A percentile compares a stretch with the other conserved stretches of the same genome.
Evolutionary conservation across 352 stramenopile genomes (phyloP).

Genomic region (Phytophthora foliorum): DNA sequence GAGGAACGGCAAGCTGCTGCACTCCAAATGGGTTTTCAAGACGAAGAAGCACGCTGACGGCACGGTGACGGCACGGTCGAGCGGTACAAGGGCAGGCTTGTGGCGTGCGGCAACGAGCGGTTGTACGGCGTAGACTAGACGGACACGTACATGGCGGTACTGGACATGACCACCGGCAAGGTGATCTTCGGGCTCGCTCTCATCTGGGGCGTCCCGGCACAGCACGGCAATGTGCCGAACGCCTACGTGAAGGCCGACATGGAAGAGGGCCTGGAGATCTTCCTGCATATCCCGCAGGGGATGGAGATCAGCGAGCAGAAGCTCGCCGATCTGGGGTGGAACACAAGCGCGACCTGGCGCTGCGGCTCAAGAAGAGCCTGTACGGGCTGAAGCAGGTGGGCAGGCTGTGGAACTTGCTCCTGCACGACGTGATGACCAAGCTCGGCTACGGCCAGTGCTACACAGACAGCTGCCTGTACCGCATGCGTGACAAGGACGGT

Average conservation of each 20-base stretch:
- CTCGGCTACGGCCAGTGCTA: slow-evolving; percentile 25
- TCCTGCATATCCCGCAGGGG: slow-evolving; percentile 5
- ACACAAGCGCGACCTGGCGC: slow-evolving; percentile 9
- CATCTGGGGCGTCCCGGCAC: not conserved
- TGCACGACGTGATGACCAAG: slow-evolving; percentile 20
- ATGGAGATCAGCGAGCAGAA: not conserved
- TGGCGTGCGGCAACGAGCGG: not conserved
- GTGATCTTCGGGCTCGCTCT: not conserved
- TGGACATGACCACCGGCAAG: slow-evolving; percentile 1
- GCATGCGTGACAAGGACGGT: not conserved
- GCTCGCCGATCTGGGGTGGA: not conserved
- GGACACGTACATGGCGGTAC: not conserved
- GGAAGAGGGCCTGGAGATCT: slow-evolving; percentile 1
- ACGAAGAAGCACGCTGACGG: not conserved
- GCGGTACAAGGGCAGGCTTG: not conserved
- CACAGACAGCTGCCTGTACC: slow-evolving; percentile 41
- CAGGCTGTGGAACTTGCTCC: slow-evolving; percentile 32
- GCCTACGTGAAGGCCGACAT: slow-evolving; percentile 10
- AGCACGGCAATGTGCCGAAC: slow-evolving; percentile 6
- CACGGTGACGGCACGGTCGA: not conserved
- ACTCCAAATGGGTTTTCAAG: not conserved
- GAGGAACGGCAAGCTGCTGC: not conserved
- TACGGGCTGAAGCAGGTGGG: slow-evolving; percentile 43
- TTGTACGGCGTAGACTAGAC: not conserved
- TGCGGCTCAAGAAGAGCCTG: slow-evolving; percentile 31